Percentiles rank a stretch among this genome's conserved stretches.
Evolutionary conservation across 768 basidiomycete genomes (phyloP).

Genomic region (Lactifluus volemus): DNA sequence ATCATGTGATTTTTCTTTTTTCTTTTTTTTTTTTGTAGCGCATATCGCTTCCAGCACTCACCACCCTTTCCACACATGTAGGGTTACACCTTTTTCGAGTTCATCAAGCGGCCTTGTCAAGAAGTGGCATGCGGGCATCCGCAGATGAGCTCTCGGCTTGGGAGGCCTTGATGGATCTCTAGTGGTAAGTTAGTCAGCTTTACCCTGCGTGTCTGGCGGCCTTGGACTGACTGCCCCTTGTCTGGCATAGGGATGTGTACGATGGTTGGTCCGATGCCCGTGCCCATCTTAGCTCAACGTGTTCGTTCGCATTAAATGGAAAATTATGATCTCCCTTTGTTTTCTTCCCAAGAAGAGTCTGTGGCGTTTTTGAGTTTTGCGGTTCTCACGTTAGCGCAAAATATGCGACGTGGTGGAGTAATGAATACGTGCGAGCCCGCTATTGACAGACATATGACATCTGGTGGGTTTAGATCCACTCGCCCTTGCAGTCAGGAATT

Average conservation of each 20-base stretch:
- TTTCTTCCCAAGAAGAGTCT: background rate
- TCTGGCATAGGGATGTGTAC: conserved; percentile 9
- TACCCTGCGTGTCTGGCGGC: background rate
- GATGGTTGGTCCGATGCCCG: conserved; percentile 4
- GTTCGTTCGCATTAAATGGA: conserved; percentile 13
- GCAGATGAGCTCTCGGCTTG: conserved; percentile 21
- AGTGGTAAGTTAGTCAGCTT: background rate
- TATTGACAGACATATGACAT: background rate
- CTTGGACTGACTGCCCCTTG: background rate
- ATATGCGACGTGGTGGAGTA: background rate
- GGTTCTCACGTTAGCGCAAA: conserved; percentile 4
- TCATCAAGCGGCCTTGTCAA: conserved; percentile 20
- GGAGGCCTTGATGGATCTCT: conserved; percentile 16
- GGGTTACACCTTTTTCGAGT: conserved; percentile 18
- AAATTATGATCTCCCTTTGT: conserved; percentile 4
- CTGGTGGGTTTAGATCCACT: background rate
- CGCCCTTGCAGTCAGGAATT: background rate
- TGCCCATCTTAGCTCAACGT: conserved; percentile 14
- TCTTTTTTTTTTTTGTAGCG: background rate
- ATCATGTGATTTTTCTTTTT: background rate
- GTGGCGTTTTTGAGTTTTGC: conserved; percentile 10
- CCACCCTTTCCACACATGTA: background rate
- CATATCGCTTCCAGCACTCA: background rate
- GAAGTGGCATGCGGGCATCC: conserved; percentile 22
- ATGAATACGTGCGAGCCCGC: background rate